Evolutionary conservation across 1,284 basidiomycete genomes (phyloP).

Genomic region (Sanguinoderma infundibulare): DNA sequence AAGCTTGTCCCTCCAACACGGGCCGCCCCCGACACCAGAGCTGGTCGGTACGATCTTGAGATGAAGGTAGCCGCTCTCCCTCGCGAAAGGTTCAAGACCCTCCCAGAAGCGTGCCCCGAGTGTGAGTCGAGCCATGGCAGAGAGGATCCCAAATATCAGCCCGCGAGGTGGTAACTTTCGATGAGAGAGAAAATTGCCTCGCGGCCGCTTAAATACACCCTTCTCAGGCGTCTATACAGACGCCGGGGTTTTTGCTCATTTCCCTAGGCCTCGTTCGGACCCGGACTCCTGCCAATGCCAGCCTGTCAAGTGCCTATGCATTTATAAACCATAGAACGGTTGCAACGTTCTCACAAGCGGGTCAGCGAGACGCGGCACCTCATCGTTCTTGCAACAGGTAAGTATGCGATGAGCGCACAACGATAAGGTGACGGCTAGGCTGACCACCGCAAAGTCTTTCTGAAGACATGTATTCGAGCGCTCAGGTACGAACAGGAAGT

Average conservation of each 20-base stretch:
- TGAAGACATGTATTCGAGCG: too few relatives aligned
- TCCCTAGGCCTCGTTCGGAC: too few relatives aligned
- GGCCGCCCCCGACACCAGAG: slow-evolving; percentile 49
- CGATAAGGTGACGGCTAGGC: too few relatives aligned
- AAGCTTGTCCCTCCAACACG: slow-evolving; percentile 56
- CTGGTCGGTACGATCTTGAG: slow-evolving; percentile 49
- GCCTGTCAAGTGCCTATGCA: neutral
- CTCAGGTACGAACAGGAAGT: too few relatives aligned
- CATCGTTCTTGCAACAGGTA: too few relatives aligned
- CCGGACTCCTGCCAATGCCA: too few relatives aligned
- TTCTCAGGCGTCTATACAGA: neutral
- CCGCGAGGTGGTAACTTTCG: slow-evolving; percentile 71
- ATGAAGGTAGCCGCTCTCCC: slow-evolving; percentile 52
- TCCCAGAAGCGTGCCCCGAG: slow-evolving; percentile 28
- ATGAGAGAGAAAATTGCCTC: slow-evolving; percentile 31
- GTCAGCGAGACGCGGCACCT: too few relatives aligned
- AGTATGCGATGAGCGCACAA: too few relatives aligned
- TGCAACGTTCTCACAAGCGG: too few relatives aligned
- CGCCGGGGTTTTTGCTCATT: too few relatives aligned
- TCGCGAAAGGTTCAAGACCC: slow-evolving; percentile 55
- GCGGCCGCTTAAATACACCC: slow-evolving; percentile 3
- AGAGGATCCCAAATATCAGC: slow-evolving; percentile 72
- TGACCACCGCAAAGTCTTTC: too few relatives aligned
- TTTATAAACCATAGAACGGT: too few relatives aligned
- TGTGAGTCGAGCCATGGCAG: slow-evolving; percentile 25